Percentiles rank a stretch among this genome's conserved stretches.
These are phyloP conservation scores for Mariannaea elegans DNA, from an alignment of 2,329 filamentous ascomycete genomes.

Conservation along the genomic window DNA sequence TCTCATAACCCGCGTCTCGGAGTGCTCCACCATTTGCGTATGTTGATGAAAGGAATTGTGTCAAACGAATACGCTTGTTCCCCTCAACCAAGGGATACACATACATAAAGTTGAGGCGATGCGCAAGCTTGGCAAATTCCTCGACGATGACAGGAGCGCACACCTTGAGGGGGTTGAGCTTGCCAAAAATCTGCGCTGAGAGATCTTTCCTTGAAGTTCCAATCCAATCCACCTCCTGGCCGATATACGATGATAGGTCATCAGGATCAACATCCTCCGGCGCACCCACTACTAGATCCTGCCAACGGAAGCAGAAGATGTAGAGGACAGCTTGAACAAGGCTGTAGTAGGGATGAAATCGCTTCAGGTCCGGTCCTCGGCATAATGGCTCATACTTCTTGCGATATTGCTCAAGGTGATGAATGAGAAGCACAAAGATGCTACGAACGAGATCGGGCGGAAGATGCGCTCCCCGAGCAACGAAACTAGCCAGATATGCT, in stretches of 20 bases:
- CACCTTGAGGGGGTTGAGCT: constrained; percentile 93
- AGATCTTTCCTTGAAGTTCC: constrained; percentile 78
- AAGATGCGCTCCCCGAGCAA: constrained; percentile 87
- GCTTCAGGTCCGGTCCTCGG: constrained; percentile 83
- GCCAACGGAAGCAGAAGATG: constrained; percentile 98
- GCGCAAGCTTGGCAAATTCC: constrained; percentile 88
- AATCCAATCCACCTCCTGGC: constrained; percentile 82
- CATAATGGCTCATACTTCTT: constrained; percentile 76
- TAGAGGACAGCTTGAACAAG: constrained; percentile 90
- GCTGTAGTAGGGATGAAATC: constrained; percentile 86
- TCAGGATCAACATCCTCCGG: constrained; percentile 69
- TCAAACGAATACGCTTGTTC: constrained; percentile 89
- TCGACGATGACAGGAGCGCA: constrained; percentile 90
- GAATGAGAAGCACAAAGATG: constrained; percentile 81
- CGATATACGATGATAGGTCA: constrained; percentile 66
- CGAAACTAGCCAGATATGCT: constrained; percentile 93
- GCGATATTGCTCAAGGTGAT: constrained; percentile 81
- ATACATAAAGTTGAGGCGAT: constrained; percentile 88
- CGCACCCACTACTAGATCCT: constrained; percentile 77
- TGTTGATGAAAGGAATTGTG: constrained; percentile 69
- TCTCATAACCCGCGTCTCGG: constrained; percentile 57
- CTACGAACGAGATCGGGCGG: constrained; percentile 79
- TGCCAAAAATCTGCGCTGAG: constrained; percentile 81
- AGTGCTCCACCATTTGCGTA: constrained; percentile 64
- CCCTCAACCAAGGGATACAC: constrained; percentile 87